A percentile compares a stretch with the other conserved stretches of the same genome.
These are phyloP conservation scores for Decorospora gaudefroyi DNA, from an alignment of 2,329 filamentous ascomycete species.

Conservation along the genomic window DNA sequence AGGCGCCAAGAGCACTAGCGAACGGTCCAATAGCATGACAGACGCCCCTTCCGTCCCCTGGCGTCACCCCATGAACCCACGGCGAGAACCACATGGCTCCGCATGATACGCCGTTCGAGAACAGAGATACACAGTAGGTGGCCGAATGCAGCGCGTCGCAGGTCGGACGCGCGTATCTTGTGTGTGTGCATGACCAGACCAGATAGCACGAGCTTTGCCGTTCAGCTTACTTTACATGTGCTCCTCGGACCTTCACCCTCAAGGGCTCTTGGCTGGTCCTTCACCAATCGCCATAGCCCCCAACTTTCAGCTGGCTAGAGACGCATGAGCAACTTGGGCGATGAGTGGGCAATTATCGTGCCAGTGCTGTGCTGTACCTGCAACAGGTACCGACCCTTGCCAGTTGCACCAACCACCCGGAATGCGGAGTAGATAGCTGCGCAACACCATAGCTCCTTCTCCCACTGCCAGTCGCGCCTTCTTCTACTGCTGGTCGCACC, in stretches of 20 bases:
- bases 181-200: no score
- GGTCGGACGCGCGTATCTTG: neutral
- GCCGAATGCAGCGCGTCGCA: constrained; percentile 4
- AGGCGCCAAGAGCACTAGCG: constrained; percentile 16
- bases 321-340: constrained; percentile 2
- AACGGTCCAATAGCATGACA: constrained; percentile 19
- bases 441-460: constrained; percentile 1
- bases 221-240: neutral
- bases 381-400: constrained; percentile 4
- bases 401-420: constrained; percentile 8
- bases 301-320: neutral
- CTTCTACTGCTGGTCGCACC: neutral
- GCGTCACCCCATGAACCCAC: constrained; percentile 21
- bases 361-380: neutral
- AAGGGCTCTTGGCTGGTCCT: neutral
- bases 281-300: no score
- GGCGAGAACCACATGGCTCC: constrained; percentile 19
- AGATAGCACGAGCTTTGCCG: neutral
- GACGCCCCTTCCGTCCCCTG: constrained; percentile 8
- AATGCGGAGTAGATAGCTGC: constrained; percentile 9
- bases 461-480: neutral
- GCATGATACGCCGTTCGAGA: constrained; percentile 21
- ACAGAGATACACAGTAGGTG: no score
- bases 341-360: neutral
- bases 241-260: constrained; percentile 4